phyloP scores from a whole-genome alignment of 2,329 filamentous ascomycete species.

The Botryotinia convoluta region DNA sequence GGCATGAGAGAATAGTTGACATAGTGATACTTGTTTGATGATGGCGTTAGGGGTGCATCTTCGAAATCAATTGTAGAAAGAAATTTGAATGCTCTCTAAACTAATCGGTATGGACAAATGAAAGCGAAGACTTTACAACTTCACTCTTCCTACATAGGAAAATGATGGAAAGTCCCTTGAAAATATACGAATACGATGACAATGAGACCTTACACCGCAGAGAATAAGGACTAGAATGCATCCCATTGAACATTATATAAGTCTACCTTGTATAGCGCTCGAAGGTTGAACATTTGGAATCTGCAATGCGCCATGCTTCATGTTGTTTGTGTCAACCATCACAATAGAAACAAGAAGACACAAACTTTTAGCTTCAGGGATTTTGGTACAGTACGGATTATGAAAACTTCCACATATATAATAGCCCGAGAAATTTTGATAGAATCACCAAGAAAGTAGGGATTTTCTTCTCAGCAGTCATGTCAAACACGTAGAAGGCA shows the following conservation, averaged over 20 bases:
- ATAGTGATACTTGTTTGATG: too few relatives aligned
- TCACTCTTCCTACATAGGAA: neutral
- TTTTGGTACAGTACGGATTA: neutral
- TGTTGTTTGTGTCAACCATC: neutral
- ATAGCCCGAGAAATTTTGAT: neutral
- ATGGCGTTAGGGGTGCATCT: neutral
- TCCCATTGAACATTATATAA: neutral
- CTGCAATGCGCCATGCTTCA: neutral
- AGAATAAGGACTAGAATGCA: neutral
- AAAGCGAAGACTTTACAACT: neutral
- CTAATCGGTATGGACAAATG: neutral
- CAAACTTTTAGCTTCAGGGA: too few relatives aligned
- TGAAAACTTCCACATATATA: neutral
- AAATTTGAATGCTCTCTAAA: neutral
- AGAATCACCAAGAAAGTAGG: neutral
- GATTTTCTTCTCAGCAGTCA: too few relatives aligned
- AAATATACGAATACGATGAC: neutral
- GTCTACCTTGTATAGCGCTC: neutral
- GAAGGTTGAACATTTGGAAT: neutral
- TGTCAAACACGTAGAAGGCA: neutral
- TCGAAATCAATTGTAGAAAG: neutral
- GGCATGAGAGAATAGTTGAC: neutral
- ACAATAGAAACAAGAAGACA: neutral
- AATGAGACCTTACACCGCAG: neutral
- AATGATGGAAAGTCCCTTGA: neutral